phyloP scores from a whole-genome alignment of 129 eudicot species.

The Flaveria linearis region DNA sequence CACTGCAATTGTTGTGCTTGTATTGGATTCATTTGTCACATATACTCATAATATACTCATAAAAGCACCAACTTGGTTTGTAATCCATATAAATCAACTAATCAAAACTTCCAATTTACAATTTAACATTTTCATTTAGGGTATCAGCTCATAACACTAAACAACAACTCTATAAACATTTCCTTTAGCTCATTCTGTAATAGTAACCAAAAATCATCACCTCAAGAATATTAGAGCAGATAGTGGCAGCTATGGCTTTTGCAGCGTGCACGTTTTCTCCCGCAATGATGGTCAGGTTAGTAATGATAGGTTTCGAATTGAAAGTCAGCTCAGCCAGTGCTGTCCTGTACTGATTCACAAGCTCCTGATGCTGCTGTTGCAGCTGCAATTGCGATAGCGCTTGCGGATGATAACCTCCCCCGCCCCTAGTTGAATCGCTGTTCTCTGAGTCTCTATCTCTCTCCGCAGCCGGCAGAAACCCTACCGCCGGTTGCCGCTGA shows the following conservation, averaged over 20 bases:
- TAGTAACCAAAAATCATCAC: conserved; percentile 69
- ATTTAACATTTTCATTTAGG: conserved; percentile 14
- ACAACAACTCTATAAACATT: conserved; percentile 16
- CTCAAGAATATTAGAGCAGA: conserved; percentile 80
- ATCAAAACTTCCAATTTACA: conserved; percentile 12
- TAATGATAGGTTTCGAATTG: conserved; percentile 92
- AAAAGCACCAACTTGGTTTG: conserved; percentile 1
- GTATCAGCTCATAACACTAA: conserved; percentile 20
- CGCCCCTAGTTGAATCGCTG: conserved; percentile 17
- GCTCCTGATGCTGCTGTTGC: conserved; percentile 72
- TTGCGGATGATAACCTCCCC: conserved; percentile 44
- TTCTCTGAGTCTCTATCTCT: conserved; percentile 47
- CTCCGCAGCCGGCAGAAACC: conserved; percentile 32
- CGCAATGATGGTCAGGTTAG: conserved; percentile 89
- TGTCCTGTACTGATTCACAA: conserved; percentile 74
- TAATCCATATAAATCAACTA: conserved; percentile 17
- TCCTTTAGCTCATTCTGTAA: conserved; percentile 30
- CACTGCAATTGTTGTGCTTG: background rate
- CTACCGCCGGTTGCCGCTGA: conserved; percentile 42
- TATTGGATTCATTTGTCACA: background rate
- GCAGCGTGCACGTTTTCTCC: conserved; percentile 92
- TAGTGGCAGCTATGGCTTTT: conserved; percentile 64
- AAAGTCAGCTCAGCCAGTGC: conserved; percentile 84
- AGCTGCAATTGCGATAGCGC: conserved; percentile 34
- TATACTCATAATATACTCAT: conserved; percentile 13